phyloP scores from a whole-genome alignment of 768 basidiomycete species.

The Lentinula sp. region DNA sequence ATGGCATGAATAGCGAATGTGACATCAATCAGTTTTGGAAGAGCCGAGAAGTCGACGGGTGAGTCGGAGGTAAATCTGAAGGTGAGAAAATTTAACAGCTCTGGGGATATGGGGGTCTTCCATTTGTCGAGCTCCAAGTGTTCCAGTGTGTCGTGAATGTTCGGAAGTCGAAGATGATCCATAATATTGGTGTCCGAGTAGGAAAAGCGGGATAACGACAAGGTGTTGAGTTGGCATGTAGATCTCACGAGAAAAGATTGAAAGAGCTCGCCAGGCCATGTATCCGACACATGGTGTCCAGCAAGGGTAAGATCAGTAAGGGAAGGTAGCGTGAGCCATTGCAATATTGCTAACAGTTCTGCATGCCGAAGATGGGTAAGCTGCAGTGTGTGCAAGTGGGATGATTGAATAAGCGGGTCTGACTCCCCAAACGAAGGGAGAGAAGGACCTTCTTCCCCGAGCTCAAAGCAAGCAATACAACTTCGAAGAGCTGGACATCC shows the following conservation, averaged over 20 bases:
- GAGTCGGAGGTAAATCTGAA: background rate
- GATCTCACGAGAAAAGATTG: background rate
- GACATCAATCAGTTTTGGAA: background rate
- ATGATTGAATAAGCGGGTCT: background rate
- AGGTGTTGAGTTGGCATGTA: background rate
- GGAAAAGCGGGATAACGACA: background rate
- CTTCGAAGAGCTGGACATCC: background rate
- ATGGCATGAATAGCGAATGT: background rate
- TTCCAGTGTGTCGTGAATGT: background rate
- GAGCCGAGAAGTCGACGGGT: background rate
- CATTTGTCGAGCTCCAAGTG: background rate
- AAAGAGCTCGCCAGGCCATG: background rate
- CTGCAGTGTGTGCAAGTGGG: background rate
- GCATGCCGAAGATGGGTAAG: background rate
- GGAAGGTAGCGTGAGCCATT: background rate
- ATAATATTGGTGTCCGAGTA: background rate
- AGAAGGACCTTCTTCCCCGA: background rate
- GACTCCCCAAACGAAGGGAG: background rate
- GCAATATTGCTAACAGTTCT: background rate
- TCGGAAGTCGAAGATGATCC: background rate
- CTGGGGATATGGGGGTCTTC: background rate
- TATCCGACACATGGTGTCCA: background rate
- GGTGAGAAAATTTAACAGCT: background rate
- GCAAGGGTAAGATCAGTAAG: background rate
- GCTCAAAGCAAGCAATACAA: background rate